phyloP scores from a whole-genome alignment of 768 basidiomycete species.

The Rickenella mellea region DNA sequence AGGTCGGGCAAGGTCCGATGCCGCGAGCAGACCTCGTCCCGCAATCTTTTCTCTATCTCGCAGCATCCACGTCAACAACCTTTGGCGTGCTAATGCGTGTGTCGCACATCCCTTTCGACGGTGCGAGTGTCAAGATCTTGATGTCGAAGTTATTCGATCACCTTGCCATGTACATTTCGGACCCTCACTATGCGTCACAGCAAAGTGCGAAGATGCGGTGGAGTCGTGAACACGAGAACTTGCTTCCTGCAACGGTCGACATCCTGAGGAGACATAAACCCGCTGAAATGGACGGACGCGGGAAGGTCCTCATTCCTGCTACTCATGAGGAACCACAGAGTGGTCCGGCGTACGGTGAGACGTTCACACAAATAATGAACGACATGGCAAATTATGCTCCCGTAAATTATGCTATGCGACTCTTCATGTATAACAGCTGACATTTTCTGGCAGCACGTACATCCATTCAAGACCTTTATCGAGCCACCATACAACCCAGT shows the following conservation, averaged over 20 bases:
- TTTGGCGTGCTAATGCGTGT: slow-evolving; percentile 15
- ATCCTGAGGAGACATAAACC: too few relatives aligned
- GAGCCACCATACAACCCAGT: too few relatives aligned
- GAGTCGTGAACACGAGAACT: slow-evolving; percentile 13
- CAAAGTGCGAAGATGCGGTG: slow-evolving; percentile 3
- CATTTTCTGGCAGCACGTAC: too few relatives aligned
- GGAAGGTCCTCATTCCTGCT: too few relatives aligned
- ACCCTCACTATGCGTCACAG: slow-evolving; percentile 4
- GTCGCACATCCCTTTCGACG: slow-evolving; percentile 16
- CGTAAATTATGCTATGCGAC: too few relatives aligned
- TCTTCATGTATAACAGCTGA: too few relatives aligned
- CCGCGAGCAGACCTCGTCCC: slow-evolving; percentile 15
- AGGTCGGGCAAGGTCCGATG: slow-evolving; percentile 9
- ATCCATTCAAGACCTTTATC: too few relatives aligned
- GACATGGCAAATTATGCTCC: too few relatives aligned
- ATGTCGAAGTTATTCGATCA: too few relatives aligned
- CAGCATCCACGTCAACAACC: slow-evolving; percentile 1
- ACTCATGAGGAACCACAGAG: too few relatives aligned
- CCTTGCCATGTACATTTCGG: slow-evolving; percentile 8
- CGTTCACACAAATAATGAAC: slow-evolving; percentile 6
- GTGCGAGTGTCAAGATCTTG: slow-evolving; percentile 13
- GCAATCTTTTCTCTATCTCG: slow-evolving; percentile 16
- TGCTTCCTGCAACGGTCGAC: slow-evolving; percentile 11
- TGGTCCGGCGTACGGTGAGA: slow-evolving; percentile 7
- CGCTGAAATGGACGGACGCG: too few relatives aligned